Evolutionary conservation across 441 rosid genomes (phyloP), one percentile per base, ranked within the genome.

Genomic region (Eruca vesicaria): DNA sequence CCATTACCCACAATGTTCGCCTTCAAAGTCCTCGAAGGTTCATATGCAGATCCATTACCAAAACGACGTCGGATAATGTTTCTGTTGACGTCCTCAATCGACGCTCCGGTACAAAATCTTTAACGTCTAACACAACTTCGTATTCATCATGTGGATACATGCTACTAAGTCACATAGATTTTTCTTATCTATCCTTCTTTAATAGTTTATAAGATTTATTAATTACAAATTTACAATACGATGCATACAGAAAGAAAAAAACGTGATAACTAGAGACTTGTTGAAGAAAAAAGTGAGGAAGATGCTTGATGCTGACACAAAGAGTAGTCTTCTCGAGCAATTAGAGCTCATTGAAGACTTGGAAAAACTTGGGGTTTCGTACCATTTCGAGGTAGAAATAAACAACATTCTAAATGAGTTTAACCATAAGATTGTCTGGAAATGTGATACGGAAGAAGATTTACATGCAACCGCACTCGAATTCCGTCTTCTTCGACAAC

Each of bases 321-420:
- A 41, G n/a, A n/a, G n/a, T 10, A 66, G 11, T 28, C 50, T 11
- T 41, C 28, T 67, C 6, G 68, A 75, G n/a, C 75, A n/a, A n/a
- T n/a, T n/a, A n/a, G n/a, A n/a, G n/a, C n/a, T n/a, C n/a, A n/a
- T n/a, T n/a, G n/a, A n/a, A 20, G 65, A 45, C 26, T 7, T 84
- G 16, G 73, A 82, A 52, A 77, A 82, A 35, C 85, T 84, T 45
- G 88, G 84, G 2, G 5, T 82, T 26, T 76, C 80, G 0, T 70
- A 80, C 69, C 84, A 79, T 35, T 82, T 77, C 63, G 74, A 77
- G 23, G 5, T 63, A 6, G 77, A 84, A 57, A 82, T 79, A 19
- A 41, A 18, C 3, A 43, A 21, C 0, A 63, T 45, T 2, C 60
- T 83, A 62, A 56, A 1, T 1, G 3, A 41, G 12, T 12, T 57